Conservation (phyloP, 805 yeast genomes). For the Starmerella gropengiesseri region DNA sequence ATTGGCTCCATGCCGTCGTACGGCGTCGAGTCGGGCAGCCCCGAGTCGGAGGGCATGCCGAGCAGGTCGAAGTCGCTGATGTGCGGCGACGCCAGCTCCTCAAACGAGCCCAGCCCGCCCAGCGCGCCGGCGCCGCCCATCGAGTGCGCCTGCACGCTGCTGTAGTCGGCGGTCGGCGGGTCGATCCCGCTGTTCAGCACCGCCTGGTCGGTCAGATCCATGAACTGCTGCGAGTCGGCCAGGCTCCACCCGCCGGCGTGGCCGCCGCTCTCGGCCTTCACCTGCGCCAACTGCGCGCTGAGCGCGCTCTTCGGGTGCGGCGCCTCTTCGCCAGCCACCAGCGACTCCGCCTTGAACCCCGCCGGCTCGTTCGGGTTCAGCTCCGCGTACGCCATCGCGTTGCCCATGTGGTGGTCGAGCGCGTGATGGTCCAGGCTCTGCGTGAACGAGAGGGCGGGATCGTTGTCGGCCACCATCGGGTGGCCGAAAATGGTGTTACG, state of each 20-base stretch:
- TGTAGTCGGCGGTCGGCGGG: not conserved
- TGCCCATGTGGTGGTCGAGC: not conserved
- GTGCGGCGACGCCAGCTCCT: constrained; percentile 4
- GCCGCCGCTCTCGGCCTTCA: constrained; percentile 3
- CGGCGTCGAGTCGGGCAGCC: constrained; percentile 2
- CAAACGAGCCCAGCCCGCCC: constrained; percentile 5
- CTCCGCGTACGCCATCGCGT: not conserved
- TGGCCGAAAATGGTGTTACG: not conserved
- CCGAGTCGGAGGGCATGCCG: not conserved
- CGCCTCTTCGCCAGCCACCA: not conserved
- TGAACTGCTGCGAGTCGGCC: not conserved
- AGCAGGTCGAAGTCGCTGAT: not conserved
- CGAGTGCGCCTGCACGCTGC: not conserved
- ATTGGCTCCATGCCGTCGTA: constrained; percentile 16
- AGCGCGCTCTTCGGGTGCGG: constrained; percentile 18
- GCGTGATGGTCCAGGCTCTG: constrained; percentile 2
- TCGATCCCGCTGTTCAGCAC: not conserved
- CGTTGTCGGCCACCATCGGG: constrained; percentile 2
- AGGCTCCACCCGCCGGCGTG: not conserved
- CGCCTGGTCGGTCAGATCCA: not conserved
- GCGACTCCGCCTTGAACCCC: not conserved
- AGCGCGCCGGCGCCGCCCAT: not conserved
- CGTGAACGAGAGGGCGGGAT: constrained; percentile 8
- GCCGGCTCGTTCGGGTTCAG: not conserved
- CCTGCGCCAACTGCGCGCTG: constrained; percentile 20